These are phyloP conservation scores for Plasmodium inui DNA, from an alignment of 169 alveolate genomes.

Conservation along the genomic window DNA sequence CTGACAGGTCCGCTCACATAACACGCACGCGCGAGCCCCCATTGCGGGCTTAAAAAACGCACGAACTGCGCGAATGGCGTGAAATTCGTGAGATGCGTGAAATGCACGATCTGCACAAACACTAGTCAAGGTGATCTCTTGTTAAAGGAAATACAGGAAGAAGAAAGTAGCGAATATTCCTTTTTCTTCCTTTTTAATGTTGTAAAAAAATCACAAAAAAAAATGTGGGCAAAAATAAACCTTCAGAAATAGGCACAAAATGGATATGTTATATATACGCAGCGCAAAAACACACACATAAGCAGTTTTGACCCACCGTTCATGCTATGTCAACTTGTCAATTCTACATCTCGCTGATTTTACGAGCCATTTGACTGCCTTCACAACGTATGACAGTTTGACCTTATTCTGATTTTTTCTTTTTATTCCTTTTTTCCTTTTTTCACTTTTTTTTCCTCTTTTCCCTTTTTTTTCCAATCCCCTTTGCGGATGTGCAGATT, in stretches of 20 bases:
- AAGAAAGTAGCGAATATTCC: not conserved
- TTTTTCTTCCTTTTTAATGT: not conserved
- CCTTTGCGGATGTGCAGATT: slow-evolving; percentile 3
- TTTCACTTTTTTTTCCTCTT: not conserved
- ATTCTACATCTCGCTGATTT: not conserved
- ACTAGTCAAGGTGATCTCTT: not conserved
- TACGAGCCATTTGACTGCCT: not conserved
- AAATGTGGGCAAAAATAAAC: not conserved
- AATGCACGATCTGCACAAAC: not conserved
- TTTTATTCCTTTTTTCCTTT: not conserved
- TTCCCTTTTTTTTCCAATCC: slow-evolving; percentile 1
- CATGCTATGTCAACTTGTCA: not conserved
- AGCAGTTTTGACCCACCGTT: not conserved
- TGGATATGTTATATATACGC: not conserved
- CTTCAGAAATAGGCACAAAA: not conserved
- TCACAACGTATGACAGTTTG: not conserved
- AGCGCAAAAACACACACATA: not conserved
- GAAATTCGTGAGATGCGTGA: too few species aligned
- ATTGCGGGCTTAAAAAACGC: not conserved
- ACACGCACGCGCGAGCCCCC: not conserved
- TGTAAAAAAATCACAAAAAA: not conserved
- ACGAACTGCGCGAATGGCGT: not conserved
- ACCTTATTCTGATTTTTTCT: not conserved
- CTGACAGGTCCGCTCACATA: not conserved
- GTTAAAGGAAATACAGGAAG: not conserved